These are phyloP conservation scores for Vitis hybrid DNA, from an alignment of 177 flowering plant species.

Conservation along the genomic window DNA sequence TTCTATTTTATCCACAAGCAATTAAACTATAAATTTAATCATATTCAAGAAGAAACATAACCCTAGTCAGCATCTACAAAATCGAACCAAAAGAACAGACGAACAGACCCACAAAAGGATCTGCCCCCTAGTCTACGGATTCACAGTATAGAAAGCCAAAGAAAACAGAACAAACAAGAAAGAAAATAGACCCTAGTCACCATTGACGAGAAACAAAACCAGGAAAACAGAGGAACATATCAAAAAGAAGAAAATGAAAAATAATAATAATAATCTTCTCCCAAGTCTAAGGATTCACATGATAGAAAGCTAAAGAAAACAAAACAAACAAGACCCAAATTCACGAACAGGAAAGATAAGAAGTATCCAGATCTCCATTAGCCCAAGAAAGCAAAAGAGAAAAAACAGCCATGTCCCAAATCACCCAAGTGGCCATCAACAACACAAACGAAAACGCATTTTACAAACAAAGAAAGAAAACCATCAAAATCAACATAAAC, in stretches of 20 bases:
- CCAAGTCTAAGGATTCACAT: neutral
- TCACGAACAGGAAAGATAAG: neutral
- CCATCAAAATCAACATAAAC: too few species aligned
- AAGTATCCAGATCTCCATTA: neutral
- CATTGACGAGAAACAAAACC: neutral
- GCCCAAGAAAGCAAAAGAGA: neutral
- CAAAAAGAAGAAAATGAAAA: neutral
- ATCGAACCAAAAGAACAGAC: neutral
- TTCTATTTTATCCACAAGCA: too few species aligned
- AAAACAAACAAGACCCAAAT: neutral
- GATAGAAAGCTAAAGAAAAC: neutral
- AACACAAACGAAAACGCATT: neutral
- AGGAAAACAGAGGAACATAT: neutral
- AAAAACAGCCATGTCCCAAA: neutral
- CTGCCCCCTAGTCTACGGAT: neutral
- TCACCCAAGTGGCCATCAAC: neutral
- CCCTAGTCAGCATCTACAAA: too few species aligned
- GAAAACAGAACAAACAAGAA: neutral
- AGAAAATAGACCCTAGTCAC: neutral
- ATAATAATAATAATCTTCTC: neutral
- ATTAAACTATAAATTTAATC: too few species aligned
- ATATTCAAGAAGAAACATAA: too few species aligned
- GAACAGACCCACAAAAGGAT: neutral
- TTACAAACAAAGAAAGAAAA: too few species aligned
- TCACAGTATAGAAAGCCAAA: neutral